Evolutionary conservation across 768 basidiomycete genomes (phyloP), one percentile per base, ranked within the genome.

Genomic region (Pholiota conissans): DNA sequence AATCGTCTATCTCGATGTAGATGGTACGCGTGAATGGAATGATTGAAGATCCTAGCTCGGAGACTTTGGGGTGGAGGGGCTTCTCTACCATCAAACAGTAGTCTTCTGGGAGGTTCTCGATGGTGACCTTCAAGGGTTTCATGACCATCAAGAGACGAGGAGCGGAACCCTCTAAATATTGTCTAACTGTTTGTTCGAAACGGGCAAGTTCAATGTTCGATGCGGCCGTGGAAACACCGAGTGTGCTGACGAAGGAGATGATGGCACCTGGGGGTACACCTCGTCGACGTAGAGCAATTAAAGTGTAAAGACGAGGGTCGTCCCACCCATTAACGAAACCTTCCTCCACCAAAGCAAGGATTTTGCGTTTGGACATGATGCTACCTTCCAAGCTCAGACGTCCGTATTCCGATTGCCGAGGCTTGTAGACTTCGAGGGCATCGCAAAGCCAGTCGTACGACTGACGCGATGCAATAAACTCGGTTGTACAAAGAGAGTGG

Each of bases 391-490:
- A 72, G 66, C 87, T 94, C 47, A 98, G 80, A 54, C 97, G 85
- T 20, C 97, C 97, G 65, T 93, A 98, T 71, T 99, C 97, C 47
- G 93, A 95, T 74, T 99, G 97, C 56, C 87, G 87, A 20, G 97
- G 95, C 71, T 95, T 97, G 81, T 98, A 99, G 2, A 98, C 89
- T 60, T 91, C 92, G n/a, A 98, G 79, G 2, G 92, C 93, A 69
- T 99, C 96, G 66, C 97, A 99, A 11, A 99, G 83, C 97, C 97
- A 99, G 67, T 99, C 97, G 71, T 99, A 98, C 0, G 97, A 97
- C 68, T 94, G 91, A 54, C 97, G 90, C 2, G 97, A 95, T 20
- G 88, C 86, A 64, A 98, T 88, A 71, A 99, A 99, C 72, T 99
- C 97, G 35, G 85, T 86, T 0, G 97, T 99, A 67, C 97, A 99